Percentiles rank a stretch among this genome's conserved stretches.
phyloP scores from a whole-genome alignment of 108 stramenopile genomes.

The Pseudonitzschia multiseries region DNA sequence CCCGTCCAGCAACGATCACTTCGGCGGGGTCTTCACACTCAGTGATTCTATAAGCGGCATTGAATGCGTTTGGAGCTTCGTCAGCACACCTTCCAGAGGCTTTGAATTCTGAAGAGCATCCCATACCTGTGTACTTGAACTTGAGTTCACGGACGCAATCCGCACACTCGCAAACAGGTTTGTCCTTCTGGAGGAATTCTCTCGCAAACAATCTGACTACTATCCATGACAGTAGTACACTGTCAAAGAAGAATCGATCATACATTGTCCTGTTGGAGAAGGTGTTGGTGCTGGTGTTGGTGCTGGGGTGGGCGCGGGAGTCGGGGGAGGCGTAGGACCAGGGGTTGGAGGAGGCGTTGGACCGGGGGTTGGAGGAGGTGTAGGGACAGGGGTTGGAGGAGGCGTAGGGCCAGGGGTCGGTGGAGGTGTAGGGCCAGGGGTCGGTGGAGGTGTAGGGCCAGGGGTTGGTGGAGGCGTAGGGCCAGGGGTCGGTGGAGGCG shows the following conservation, averaged over 20 bases:
- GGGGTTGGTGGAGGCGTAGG: not conserved
- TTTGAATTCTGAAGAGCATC: slow-evolving; percentile 7
- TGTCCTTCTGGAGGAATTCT: slow-evolving; percentile 15
- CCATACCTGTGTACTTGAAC: slow-evolving; percentile 28
- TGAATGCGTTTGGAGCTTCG: slow-evolving; percentile 13
- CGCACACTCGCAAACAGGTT: slow-evolving; percentile 12
- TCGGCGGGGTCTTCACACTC: not conserved
- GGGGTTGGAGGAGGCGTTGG: slow-evolving; percentile 18
- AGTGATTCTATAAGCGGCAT: slow-evolving; percentile 5
- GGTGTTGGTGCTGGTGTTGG: slow-evolving; percentile 13
- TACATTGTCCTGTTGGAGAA: slow-evolving; percentile 22
- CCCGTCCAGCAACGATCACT: not conserved
- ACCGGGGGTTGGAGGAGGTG: slow-evolving; percentile 1
- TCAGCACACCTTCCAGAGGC: slow-evolving; percentile 18
- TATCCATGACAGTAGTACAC: slow-evolving; percentile 18
- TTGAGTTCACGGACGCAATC: slow-evolving; percentile 26
- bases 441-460: not conserved
- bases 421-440: not conserved
- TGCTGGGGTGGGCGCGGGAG: not conserved
- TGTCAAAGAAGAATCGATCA: slow-evolving; percentile 10
- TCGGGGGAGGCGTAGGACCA: slow-evolving; percentile 4
- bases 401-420: not conserved
- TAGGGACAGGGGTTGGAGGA: slow-evolving; percentile 4
- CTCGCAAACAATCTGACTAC: slow-evolving; percentile 14
- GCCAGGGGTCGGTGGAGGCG: not conserved